Evolutionary conservation across 2,329 filamentous ascomycete species (phyloP).

Genomic region (Xylaria sp.): DNA sequence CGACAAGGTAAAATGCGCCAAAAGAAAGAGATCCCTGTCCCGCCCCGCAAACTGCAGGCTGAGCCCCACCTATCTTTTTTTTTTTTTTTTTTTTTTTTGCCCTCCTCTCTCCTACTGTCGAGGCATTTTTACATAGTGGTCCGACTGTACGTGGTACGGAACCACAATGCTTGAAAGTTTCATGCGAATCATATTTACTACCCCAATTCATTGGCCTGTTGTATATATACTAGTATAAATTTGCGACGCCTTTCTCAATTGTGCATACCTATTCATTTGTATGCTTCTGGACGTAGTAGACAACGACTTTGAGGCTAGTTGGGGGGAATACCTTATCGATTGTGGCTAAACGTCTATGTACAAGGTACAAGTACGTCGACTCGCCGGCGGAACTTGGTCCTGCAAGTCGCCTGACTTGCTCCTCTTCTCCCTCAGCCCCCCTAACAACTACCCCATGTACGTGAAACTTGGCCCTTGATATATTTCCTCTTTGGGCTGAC

Average conservation of each 20-base stretch:
- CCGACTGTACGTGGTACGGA: too few relatives aligned
- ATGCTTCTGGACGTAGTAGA: too few relatives aligned
- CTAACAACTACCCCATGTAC: constrained; percentile 10
- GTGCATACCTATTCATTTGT: too few relatives aligned
- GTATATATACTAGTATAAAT: too few relatives aligned
- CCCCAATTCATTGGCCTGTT: background rate
- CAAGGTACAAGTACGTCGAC: background rate
- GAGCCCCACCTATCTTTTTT: constrained; percentile 28
- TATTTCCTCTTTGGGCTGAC: constrained; percentile 29
- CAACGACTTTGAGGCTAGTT: background rate
- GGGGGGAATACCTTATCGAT: constrained; percentile 22
- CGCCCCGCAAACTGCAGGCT: constrained; percentile 34
- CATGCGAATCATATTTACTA: background rate
- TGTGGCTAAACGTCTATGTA: background rate
- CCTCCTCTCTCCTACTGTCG: constrained; percentile 17
- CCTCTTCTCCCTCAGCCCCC: constrained; percentile 22
- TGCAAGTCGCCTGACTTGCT: constrained; percentile 19
- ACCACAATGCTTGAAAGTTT: background rate
- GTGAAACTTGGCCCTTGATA: constrained; percentile 18
- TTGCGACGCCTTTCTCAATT: too few relatives aligned
- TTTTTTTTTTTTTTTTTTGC: constrained; percentile 27
- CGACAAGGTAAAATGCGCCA: too few relatives aligned
- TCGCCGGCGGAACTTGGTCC: background rate
- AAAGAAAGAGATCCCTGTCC: constrained; percentile 21
- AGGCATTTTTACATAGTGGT: constrained; percentile 27